Base-by-base conservation (phyloP, 345 rosid species). In the Leavenworthia alabamica region DNA sequence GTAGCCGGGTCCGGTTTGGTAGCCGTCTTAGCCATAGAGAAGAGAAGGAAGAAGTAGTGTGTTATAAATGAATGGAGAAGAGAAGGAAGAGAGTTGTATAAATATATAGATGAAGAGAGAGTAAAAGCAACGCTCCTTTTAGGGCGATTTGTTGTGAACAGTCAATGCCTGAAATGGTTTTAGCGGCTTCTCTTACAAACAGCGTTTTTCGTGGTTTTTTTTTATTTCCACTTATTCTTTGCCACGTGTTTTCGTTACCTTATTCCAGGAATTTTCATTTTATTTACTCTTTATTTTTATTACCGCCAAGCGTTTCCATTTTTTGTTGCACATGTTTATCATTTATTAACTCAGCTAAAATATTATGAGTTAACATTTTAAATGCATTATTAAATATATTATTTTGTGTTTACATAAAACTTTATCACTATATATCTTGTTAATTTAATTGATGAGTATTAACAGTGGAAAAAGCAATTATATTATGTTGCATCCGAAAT, bases 81-180 rank as follows among this genome's bases (percentile, higher is more conserved):
- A 43, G 27, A 1, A 35, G 16, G 22, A 3, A 24, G 48, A 5
- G 41, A 12, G 46, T 6, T 43, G 48, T 44, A 14, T 70, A 62
- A 58, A 53, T 32, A 69, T 31, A 56, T 45, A 31, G 55, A 45
- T 54, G 46, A 39, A 23, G 8, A 1, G 67, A 42, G 64, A 35
- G 66, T 57, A 51, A 78, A 80, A 82, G 82, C 67, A 28, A 69
- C 75, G 82, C 76, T 72, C 73, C 86, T 82, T 80, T 78, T 46
- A 68, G 46, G 75, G 77, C 65, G 78, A 72, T 62, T 70, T 72
- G 77, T 66, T 61, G 75, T 70, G 79, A 60, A 47, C 84, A 80
- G 81, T 80, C 81, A 77, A 74, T 74, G 75, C 71, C 64, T 9
- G 27, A 3, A 52, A 53, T 69, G 33, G 32, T 55, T 66, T 64